Conservation (phyloP, 2,329 filamentous ascomycete species). For the Fusarium zealandicum region DNA sequence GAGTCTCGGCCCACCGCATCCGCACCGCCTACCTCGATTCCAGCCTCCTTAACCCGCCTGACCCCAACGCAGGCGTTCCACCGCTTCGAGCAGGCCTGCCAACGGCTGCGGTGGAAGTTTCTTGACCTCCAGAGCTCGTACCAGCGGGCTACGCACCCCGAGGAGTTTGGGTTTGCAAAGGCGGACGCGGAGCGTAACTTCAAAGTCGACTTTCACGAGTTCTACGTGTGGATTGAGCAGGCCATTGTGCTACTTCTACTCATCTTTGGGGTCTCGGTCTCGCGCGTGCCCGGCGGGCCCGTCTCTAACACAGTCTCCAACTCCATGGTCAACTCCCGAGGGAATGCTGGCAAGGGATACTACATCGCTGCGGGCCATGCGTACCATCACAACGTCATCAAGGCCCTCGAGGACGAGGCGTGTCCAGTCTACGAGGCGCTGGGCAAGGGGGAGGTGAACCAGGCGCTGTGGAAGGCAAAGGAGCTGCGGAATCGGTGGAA, state of each 20-base stretch:
- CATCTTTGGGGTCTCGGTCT: constrained; percentile 66
- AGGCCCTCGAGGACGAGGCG: constrained; percentile 61
- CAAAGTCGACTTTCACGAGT: constrained; percentile 81
- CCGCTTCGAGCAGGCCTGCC: constrained; percentile 67
- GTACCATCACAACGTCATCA: constrained; percentile 75
- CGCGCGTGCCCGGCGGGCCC: constrained; percentile 34
- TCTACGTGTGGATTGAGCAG: constrained; percentile 75
- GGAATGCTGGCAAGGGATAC: neutral
- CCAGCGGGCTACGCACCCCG: constrained; percentile 54
- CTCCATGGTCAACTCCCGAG: neutral
- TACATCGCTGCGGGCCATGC: constrained; percentile 50
- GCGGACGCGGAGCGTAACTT: constrained; percentile 71
- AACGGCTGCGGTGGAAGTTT: constrained; percentile 69
- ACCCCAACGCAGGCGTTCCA: constrained; percentile 55
- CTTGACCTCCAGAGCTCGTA: constrained; percentile 66
- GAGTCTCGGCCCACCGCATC: neutral
- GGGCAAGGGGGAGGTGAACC: constrained; percentile 61
- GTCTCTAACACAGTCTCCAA: neutral
- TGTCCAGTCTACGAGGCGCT: constrained; percentile 65
- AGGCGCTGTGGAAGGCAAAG: constrained; percentile 70
- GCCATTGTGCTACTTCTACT: constrained; percentile 72
- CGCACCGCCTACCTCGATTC: neutral
- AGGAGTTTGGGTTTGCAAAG: constrained; percentile 45
- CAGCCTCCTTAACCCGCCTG: constrained; percentile 28
- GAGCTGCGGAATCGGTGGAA: constrained; percentile 78